A percentile compares a stretch with the other conserved stretches of the same genome.
Conservation (phyloP, 1,139 yeast species). For the Taphrina sp. region DNA sequence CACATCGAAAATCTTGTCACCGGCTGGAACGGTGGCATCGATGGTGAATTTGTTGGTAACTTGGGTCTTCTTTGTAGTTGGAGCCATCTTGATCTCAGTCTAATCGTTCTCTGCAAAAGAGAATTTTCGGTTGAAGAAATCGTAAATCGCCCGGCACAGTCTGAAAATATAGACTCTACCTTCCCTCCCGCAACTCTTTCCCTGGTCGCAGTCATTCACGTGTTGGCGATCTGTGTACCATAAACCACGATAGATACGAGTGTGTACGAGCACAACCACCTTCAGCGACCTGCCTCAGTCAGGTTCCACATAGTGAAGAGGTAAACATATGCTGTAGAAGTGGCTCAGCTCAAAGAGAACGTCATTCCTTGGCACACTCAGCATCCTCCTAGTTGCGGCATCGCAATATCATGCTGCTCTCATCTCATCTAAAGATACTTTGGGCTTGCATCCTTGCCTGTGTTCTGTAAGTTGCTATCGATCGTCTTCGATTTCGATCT, state of each 20-base stretch:
- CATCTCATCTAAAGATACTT: no score
- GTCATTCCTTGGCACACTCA: no score
- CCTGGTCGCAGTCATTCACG: background rate
- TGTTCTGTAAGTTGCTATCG: background rate
- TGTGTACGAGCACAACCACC: background rate
- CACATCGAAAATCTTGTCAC: conserved; percentile 90
- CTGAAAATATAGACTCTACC: no score
- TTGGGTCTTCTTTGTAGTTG: conserved; percentile 30
- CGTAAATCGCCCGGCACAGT: background rate
- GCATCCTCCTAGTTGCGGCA: no score
- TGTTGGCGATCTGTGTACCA: background rate
- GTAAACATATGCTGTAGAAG: no score
- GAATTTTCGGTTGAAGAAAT: conserved; percentile 13
- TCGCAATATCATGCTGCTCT: no score
- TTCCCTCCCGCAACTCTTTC: background rate
- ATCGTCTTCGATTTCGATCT: background rate
- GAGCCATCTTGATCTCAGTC: conserved; percentile 40
- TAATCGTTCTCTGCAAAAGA: conserved; percentile 13
- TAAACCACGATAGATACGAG: background rate
- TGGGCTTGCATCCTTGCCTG: background rate
- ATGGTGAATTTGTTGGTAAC: conserved; percentile 84
- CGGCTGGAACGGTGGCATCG: conserved; percentile 96
- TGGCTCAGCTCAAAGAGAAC: no score
- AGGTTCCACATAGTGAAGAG: no score
- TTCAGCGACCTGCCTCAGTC: background rate